Evolutionary conservation across 257 asterid genomes (phyloP), one percentile per base, ranked within the genome.

Genomic region (Cinchona pubescens): DNA sequence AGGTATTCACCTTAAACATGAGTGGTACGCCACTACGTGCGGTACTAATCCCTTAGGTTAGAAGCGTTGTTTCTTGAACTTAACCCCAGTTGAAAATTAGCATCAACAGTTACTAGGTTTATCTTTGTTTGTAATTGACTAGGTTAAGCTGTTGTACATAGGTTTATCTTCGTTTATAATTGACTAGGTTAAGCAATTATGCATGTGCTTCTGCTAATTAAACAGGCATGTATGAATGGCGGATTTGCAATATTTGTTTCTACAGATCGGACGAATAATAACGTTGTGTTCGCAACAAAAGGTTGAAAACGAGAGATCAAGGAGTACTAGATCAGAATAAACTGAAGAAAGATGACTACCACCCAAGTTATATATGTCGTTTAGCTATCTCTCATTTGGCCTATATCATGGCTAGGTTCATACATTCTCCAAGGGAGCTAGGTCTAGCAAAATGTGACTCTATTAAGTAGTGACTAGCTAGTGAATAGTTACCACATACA

Each of bases 371-470:
- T n/a, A n/a, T n/a, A n/a, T 65, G 70, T 23, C 23, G 34, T 10
- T 38, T 65, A 21, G 12, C 61, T 25, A 29, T 30, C 30, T 69
- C 49, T 70, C 48, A 73, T 58, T 29, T 73, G 10, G n/a, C 76
- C 64, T 29, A 9, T 73, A 38, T 73, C 76, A 38, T 25, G 76
- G 42, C 76, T 25, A 61, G 69, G 56, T 73, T 73, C 76, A 73
- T n/a, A 3, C 35, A 42, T 42, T 6, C 27, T 53, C 59, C 29
- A 53, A 45, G 8, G 16, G 42, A 8, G 42, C n/a, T n/a, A n/a
- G 42, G 5, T 38, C 6, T 45, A 45, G 16, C 13, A 37, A 64
- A 21, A 64, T 35, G 15, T 19, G 48, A 7, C 69, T 15, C n/a
- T n/a, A n/a, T n/a, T n/a, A n/a, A n/a, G n/a, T n/a, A n/a, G n/a